Conservation (phyloP, 257 asterid genomes). For the Coffea canephora region DNA sequence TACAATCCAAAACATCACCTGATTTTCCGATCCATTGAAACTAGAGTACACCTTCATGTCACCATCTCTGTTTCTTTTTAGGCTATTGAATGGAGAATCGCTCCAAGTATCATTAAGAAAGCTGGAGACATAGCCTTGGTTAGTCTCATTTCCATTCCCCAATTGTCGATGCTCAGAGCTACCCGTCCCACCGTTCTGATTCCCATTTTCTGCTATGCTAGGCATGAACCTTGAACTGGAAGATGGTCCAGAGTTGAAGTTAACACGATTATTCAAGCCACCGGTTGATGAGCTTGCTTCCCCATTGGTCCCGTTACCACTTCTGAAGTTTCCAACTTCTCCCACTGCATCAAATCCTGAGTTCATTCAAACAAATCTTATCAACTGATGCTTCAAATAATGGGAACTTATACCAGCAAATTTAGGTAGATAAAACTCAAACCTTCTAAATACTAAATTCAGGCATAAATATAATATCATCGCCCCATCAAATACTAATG, state of each 20-base stretch:
- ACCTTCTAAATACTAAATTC: not conserved
- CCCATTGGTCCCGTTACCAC: slow-evolving; percentile 31
- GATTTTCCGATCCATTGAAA: slow-evolving; percentile 45
- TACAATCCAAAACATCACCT: slow-evolving; percentile 31
- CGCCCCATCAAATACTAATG: not conserved
- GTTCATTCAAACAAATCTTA: slow-evolving; percentile 12
- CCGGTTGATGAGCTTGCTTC: slow-evolving; percentile 38
- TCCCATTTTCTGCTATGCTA: slow-evolving; percentile 63
- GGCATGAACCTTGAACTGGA: slow-evolving; percentile 74
- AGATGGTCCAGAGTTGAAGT: slow-evolving; percentile 50
- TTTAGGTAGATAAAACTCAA: not conserved
- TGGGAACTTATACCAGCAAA: not conserved
- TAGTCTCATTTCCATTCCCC: slow-evolving; percentile 25
- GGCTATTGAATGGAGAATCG: slow-evolving; percentile 43
- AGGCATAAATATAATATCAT: too few species aligned
- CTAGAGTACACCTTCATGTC: slow-evolving; percentile 53
- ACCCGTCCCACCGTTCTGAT: slow-evolving; percentile 24
- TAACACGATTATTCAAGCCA: slow-evolving; percentile 48
- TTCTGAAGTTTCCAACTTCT: slow-evolving; percentile 62
- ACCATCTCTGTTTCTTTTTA: slow-evolving; percentile 66
- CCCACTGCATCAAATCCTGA: slow-evolving; percentile 69
- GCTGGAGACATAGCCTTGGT: slow-evolving; percentile 29
- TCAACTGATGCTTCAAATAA: slow-evolving; percentile 8
- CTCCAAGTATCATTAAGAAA: slow-evolving; percentile 56
- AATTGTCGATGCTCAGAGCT: slow-evolving; percentile 34